Evolutionary conservation across 140 eudicot species (phyloP).

Genomic region (Anethum foeniculum): DNA sequence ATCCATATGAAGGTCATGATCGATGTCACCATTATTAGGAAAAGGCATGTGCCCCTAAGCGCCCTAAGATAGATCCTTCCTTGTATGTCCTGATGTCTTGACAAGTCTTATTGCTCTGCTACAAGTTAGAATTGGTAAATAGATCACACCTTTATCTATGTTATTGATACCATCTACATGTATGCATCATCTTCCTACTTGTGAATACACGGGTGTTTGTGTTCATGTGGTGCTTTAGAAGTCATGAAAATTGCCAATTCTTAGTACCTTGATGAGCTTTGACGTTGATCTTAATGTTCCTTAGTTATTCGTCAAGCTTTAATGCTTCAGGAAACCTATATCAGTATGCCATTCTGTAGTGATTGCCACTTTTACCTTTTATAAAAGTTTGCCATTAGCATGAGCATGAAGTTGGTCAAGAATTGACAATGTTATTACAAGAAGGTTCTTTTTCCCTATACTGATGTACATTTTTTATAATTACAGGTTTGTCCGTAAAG

Average conservation of each 20-base stretch:
- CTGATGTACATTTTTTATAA: background rate
- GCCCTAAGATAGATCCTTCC: background rate
- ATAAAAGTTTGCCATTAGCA: background rate
- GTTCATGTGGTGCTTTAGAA: background rate
- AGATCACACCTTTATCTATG: background rate
- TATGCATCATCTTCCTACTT: background rate
- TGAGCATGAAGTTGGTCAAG: background rate
- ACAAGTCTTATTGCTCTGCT: background rate
- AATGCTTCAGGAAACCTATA: background rate
- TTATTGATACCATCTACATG: background rate
- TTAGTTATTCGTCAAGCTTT: background rate
- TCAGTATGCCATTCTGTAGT: background rate
- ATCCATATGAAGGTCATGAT: background rate
- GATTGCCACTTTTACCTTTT: background rate
- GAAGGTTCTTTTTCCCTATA: background rate
- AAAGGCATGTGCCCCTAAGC: background rate
- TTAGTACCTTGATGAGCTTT: background rate
- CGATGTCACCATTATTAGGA: background rate
- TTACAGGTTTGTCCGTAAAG: conserved; percentile 49
- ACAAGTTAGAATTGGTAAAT: background rate
- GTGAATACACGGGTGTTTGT: background rate
- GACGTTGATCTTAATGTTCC: background rate
- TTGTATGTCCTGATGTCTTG: background rate
- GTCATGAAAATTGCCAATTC: background rate
- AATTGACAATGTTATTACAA: background rate